Evolutionary conservation across 441 rosid species (phyloP).

Genomic region (California macrophylla): DNA sequence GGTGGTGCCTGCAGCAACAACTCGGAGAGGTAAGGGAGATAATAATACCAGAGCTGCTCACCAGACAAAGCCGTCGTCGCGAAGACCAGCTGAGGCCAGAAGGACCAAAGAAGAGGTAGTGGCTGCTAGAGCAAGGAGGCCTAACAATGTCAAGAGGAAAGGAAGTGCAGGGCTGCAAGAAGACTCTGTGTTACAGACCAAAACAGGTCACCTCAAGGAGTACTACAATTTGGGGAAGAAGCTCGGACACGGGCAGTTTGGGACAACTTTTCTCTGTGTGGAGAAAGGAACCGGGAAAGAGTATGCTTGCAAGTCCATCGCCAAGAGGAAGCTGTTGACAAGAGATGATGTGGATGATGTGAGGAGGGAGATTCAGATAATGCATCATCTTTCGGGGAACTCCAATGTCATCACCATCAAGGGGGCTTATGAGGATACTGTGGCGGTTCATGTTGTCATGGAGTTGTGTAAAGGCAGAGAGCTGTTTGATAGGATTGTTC

Average conservation of each 20-base stretch:
- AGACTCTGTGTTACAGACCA: not conserved
- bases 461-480: not conserved
- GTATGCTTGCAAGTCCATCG: constrained; percentile 1
- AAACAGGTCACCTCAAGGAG: not conserved
- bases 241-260: not conserved
- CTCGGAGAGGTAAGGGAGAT: not conserved
- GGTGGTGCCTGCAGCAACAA: not conserved
- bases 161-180: not conserved
- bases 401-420: not conserved
- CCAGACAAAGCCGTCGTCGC: not conserved
- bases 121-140: not conserved
- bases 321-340: not conserved
- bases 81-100: not conserved
- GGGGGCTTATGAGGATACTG: not conserved
- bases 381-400: not conserved
- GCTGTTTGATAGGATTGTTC: not conserved
- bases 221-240: not conserved
- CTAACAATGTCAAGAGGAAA: not conserved
- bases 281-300: constrained; percentile 1
- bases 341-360: not conserved
- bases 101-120: not conserved
- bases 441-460: not conserved
- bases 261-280: not conserved
- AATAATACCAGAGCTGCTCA: no score
- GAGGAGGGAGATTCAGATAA: constrained; percentile 6